Base-by-base conservation (phyloP, 1,284 basidiomycete genomes). In the Clitocybe nebularis region DNA sequence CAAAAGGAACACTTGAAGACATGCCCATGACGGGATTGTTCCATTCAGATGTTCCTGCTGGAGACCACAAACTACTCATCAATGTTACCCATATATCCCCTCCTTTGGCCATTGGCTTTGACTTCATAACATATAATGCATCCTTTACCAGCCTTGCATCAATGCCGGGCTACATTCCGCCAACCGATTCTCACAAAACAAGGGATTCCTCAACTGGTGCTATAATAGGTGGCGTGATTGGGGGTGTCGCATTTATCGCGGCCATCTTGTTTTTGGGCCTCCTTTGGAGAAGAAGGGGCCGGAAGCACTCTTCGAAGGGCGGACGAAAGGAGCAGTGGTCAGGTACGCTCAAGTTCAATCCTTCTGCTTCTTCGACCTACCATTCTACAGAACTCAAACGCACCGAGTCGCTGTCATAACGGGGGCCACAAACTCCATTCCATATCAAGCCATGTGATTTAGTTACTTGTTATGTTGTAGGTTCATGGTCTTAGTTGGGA, bases 61-160 rank as follows among this genome's bases (percentile, higher is more conserved):
- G 62, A 24, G 46, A 45, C 10, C 68, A 69, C 44, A 65, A 56
- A 0, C 56, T 69, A 23, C 36, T 56, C 11, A 49, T 69, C 42
- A 64, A 63, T 46, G 46, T 69, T 38, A 65, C 62, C 16, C 53
- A 63, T 10, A 59, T 69, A 37, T 49, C 57, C 22, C 42, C 55
- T 0, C 49, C 54, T 11, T 51, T 60, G 38, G 54, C 60, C 4
- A 37, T 67, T 28, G 64, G 62, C n/a, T 54, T 71, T 50, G 67
- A 69, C 49, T 66, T 67, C 36, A 51, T 71, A 28, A 40, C 60
- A 3, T 71, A 68, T 47, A 67, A 64, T 39, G 53, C 61, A 11
- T 57, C 62, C 5, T 58, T 56, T 39, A 39, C 52, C n/a, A 58
- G 45, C 34, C 44, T 61, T 19, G 36, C 51, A 1, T 48, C 54